Evolutionary conservation across 2,329 filamentous ascomycete species (phyloP).

Genomic region (Apiospora koreana): DNA sequence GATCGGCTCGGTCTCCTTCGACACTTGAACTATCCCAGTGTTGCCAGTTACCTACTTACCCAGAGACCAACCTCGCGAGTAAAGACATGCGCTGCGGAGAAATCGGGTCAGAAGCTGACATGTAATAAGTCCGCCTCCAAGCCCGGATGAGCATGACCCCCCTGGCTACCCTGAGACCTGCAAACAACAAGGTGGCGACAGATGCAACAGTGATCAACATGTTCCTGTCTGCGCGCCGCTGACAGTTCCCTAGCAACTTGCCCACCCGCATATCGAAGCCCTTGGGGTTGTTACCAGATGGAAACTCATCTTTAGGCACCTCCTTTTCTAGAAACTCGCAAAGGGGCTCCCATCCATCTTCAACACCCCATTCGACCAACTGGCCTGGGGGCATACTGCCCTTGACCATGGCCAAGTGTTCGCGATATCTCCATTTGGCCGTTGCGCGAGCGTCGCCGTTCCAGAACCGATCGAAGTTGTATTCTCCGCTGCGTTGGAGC

Average conservation of each 20-base stretch:
- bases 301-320: constrained; percentile 2
- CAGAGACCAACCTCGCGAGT: too few relatives aligned
- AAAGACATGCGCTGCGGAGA: not conserved
- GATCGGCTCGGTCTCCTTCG: not conserved
- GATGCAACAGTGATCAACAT: not conserved
- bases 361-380: not conserved
- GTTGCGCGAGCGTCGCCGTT: not conserved
- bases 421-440: not conserved
- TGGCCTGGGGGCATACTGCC: not conserved
- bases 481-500: not conserved
- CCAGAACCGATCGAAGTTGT: not conserved
- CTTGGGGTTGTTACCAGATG: not conserved
- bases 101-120: not conserved
- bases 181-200: not conserved
- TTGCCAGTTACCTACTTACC: too few relatives aligned
- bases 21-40: too few relatives aligned
- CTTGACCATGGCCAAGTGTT: not conserved
- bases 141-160: not conserved
- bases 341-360: not conserved
- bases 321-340: not conserved
- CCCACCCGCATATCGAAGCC: not conserved
- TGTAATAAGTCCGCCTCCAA: not conserved
- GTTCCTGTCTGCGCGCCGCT: not conserved
- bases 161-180: not conserved
- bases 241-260: not conserved